phyloP scores from a whole-genome alignment of 257 asterid species.

The Scutellaria galericulata region DNA sequence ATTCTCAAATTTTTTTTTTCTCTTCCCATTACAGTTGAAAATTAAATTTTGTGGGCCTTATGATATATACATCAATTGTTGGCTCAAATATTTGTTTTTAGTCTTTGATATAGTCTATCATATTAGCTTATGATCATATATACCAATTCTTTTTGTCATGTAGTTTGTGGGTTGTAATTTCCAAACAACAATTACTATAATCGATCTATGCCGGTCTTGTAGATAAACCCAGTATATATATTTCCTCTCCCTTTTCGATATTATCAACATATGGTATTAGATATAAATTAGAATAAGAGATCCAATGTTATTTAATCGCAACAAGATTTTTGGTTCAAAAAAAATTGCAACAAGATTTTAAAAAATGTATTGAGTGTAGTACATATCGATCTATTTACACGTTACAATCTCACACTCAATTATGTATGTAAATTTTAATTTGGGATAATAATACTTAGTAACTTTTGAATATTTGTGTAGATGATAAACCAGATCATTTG shows the following conservation, averaged over 20 bases:
- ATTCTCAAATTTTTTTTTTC: not conserved
- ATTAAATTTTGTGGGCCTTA: conserved; percentile 38
- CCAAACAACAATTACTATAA: not conserved
- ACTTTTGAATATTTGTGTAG: not conserved
- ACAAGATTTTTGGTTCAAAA: no score
- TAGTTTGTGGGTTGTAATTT: conserved; percentile 34
- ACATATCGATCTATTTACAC: not conserved
- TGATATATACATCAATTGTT: conserved; percentile 35
- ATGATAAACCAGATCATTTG: conserved; percentile 19
- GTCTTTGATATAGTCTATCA: conserved; percentile 27
- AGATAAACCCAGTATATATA: not conserved
- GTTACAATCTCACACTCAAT: no score
- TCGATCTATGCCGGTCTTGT: conserved; percentile 4
- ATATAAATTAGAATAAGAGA: not conserved
- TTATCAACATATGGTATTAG: no score
- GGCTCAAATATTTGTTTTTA: conserved; percentile 35
- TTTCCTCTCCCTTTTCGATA: no score
- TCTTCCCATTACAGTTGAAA: conserved; percentile 26
- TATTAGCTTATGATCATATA: conserved; percentile 25
- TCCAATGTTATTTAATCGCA: no score
- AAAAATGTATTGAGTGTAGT: no score
- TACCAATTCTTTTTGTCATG: conserved; percentile 32
- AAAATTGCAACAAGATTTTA: no score
- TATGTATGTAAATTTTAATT: no score
- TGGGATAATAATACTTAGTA: not conserved